Percentiles rank a stretch among this genome's conserved stretches.
phyloP scores from a whole-genome alignment of 495 filamentous ascomycete genomes.

The Xylaria sp. region DNA sequence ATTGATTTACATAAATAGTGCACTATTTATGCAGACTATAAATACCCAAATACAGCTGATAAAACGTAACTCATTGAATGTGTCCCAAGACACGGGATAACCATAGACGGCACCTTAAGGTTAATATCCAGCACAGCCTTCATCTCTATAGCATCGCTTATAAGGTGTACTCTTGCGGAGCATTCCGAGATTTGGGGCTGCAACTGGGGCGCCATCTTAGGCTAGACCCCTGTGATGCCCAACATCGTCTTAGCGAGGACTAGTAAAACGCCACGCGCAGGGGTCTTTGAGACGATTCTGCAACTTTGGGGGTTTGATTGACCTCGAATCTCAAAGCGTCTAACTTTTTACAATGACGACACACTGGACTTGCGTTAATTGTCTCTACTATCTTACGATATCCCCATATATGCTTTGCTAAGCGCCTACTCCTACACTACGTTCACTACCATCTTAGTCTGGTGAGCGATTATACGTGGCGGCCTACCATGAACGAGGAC shows the following conservation, averaged over 20 bases:
- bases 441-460: background rate
- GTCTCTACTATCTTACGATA: background rate
- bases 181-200: conserved; percentile 17
- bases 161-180: background rate
- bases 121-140: background rate
- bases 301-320: conserved; percentile 36
- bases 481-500: background rate
- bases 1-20: background rate
- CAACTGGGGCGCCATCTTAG: background rate
- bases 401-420: background rate
- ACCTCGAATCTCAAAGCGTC: conserved; percentile 19
- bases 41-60: background rate
- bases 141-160: background rate
- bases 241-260: background rate
- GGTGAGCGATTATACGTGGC: background rate
- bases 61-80: background rate
- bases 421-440: background rate
- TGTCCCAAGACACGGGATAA: background rate
- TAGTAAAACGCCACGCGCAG: conserved; percentile 33
- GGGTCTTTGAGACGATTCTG: conserved; percentile 38
- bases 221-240: background rate
- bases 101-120: background rate
- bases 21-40: background rate
- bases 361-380: background rate
- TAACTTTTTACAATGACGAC: background rate